Base-by-base conservation (phyloP, 2,329 filamentous ascomycete genomes). In the Neurospora sp. region DNA sequence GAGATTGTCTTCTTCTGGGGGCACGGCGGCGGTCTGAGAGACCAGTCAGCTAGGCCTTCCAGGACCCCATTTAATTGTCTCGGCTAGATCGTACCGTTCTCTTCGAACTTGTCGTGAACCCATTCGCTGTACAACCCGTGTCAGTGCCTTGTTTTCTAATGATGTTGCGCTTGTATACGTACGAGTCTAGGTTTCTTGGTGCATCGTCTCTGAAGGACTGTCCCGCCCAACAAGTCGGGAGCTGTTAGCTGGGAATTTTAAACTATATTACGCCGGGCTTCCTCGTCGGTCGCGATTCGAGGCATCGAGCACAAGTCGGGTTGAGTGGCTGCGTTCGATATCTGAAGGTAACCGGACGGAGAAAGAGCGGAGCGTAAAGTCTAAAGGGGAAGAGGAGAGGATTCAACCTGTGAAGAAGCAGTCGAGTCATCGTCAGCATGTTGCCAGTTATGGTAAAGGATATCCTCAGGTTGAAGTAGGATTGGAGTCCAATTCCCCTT, bases 91-190 rank as follows among this genome's bases (percentile, higher is more conserved):
- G 77, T 82, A 86, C 90, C 85, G 79, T 90, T 87, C 77, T 93
- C 92, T 79, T 96, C 92, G 79, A 89, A 97, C 78, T 90, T 92
- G 82, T 97, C 93, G 80, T 97, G 94, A 75, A 97, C 93, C 94
- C 94, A 97, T 84, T 97, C 93, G 78, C 93, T 93, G 73, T 58
- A 67, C 8, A 69, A 69, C 38, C 66, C 69, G 33, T 36, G 75
- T 80, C 72, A 80, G 76, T 68, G 69, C 42, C 68, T 71, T 23
- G 66, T 2, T 39, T 40, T 38, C 66, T 39, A 66, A 10, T n/a
- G 19, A 36, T 46, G 28, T 23, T 68, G 43, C 17, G 43, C 40
- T 42, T 62, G 67, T 52, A 67, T 67, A 82, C 87, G 73, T 80
- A 93, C 91, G 87, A 88, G 80, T 93, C 90, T 76, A 93, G 83